Percentiles rank a stretch among this genome's conserved stretches.
These are phyloP conservation scores for Saturnispora diversa DNA, from an alignment of 805 yeast species.

Conservation along the genomic window DNA sequence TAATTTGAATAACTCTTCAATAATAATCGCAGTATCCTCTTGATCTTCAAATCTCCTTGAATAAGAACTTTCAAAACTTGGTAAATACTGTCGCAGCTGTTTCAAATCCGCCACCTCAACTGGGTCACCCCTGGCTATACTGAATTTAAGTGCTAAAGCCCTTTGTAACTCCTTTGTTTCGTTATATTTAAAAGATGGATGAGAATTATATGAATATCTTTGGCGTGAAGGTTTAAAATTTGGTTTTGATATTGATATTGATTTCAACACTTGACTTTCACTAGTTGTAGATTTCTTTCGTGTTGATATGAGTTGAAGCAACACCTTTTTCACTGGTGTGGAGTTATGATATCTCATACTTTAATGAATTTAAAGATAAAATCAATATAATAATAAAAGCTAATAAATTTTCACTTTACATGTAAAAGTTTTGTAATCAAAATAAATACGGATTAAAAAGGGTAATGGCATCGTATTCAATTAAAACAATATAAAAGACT, in stretches of 20 bases:
- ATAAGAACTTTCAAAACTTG: background rate
- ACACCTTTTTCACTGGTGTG: too few species aligned
- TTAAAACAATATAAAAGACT: too few species aligned
- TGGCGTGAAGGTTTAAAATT: slow-evolving; percentile 1
- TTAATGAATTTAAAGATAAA: too few species aligned
- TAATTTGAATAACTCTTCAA: background rate
- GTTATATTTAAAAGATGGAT: background rate
- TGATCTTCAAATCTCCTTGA: background rate
- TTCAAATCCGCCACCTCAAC: background rate
- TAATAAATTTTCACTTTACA: too few species aligned
- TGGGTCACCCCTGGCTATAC: background rate
- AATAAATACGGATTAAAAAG: too few species aligned
- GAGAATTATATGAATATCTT: background rate
- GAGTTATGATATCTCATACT: too few species aligned
- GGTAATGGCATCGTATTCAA: too few species aligned
- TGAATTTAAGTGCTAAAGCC: background rate
- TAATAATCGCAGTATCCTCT: background rate
- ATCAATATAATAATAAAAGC: too few species aligned
- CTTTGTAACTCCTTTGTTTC: background rate
- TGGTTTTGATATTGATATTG: background rate
- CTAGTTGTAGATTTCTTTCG: background rate
- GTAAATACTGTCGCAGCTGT: background rate
- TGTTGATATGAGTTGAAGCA: too few species aligned
- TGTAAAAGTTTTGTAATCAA: too few species aligned
- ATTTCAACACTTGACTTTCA: background rate